Evolutionary conservation across 2,329 filamentous ascomycete genomes (phyloP), one percentile per base, ranked within the genome.

Genomic region (Zymoseptoria tritici): DNA sequence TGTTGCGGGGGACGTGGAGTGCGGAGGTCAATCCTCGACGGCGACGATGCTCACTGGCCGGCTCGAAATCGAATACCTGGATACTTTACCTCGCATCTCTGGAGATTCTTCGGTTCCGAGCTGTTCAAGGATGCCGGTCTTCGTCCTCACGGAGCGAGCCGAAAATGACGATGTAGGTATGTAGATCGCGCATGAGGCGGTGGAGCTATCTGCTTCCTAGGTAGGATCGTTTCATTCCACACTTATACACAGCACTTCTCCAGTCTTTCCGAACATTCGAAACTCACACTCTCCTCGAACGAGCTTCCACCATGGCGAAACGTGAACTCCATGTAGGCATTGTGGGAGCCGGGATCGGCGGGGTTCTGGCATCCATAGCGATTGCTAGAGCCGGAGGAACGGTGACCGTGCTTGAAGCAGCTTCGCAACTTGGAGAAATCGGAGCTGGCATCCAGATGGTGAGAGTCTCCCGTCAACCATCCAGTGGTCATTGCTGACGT

Each of bases 341-440:
- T 29, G 61, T 63, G 4, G 74, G 74, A 16, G 74, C 71, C 7
- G 74, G 75, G 9, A 71, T 77, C 22, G 75, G 74, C 20, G 75
- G 75, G 4, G 64, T 77, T 5, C 71, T 75, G 42, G 75, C 76
- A 21, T 72, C 74, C 26, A 76, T 77, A 60, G 73, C 74, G 9
- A 70, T 76, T 16, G 68, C 71, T 36, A 63, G 66, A 36, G 69
- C 71, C 52, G 73, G 73, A 7, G 67, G 66, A 13, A 62, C 67
- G n/a, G 75, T 77, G 2, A 76, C 74, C 0, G 69, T 77, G 3
- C 68, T 78, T 5, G 76, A 77, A 64, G 70, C 72, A 4, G 73
- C 75, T 1, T 55, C 64, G 50, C 65, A 74, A 62, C 66, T 77
- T 3, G 73, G 73, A 13, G 75, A 78, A 56, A 66, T 68, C 29